Evolutionary conservation across 1,139 yeast species (phyloP).

Genomic region (Scheffersomyces titani): DNA sequence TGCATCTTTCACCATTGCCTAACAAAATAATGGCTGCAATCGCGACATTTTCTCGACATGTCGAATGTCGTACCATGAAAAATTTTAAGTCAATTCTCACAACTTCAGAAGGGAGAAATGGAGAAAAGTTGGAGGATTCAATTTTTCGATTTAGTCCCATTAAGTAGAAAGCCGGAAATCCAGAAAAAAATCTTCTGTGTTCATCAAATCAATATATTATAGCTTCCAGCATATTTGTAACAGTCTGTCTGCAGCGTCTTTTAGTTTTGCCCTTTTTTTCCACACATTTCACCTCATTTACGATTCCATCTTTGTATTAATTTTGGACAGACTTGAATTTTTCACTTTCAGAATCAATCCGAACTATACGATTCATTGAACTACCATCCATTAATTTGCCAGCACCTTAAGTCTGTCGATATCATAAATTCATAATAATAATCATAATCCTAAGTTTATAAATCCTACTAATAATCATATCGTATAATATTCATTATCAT

Average conservation of each 20-base stretch:
- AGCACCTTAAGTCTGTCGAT: neutral
- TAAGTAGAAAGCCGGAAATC: neutral
- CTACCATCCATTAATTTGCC: neutral
- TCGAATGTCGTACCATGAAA: neutral
- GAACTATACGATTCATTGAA: neutral
- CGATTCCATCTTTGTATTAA: neutral
- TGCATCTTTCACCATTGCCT: neutral
- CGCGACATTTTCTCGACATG: neutral
- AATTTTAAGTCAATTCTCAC: neutral
- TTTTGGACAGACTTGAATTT: neutral
- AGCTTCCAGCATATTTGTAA: neutral
- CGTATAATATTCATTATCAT: no score
- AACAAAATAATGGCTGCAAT: neutral
- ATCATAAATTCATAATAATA: no score
- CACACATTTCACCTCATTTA: neutral
- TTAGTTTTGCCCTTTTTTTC: neutral
- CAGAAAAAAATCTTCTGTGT: neutral
- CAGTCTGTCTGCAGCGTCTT: neutral
- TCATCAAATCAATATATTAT: neutral
- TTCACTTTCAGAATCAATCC: neutral
- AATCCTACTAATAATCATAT: no score
- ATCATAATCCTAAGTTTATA: no score
- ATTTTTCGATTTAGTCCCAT: neutral
- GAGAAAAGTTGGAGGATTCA: neutral
- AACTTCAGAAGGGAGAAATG: neutral